These are phyloP conservation scores for Neurospora africana DNA, from an alignment of 495 filamentous ascomycete species.

Conservation along the genomic window DNA sequence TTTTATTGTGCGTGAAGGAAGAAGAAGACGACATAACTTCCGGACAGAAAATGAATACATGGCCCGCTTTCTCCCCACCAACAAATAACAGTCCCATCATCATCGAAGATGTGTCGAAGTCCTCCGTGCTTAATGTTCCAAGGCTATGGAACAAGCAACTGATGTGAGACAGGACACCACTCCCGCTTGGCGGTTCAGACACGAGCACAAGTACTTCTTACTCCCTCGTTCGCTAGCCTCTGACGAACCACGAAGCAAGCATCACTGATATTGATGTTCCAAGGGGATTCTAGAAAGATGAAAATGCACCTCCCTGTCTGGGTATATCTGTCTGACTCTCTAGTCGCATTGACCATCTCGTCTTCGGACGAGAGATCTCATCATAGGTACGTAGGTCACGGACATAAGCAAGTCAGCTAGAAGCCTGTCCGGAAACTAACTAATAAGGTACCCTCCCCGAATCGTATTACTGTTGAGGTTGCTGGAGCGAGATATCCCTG, in stretches of 20 bases:
- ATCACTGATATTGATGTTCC: neutral
- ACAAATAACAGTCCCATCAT: too few relatives aligned
- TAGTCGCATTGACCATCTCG: neutral
- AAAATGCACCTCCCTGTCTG: neutral
- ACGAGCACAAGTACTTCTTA: conserved; percentile 1
- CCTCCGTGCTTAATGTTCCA: neutral
- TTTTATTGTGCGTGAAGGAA: too few relatives aligned
- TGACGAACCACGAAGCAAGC: neutral
- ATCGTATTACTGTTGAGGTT: neutral
- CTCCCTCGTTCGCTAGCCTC: neutral
- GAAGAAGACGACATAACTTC: too few relatives aligned
- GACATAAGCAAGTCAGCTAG: neutral
- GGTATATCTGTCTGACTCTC: neutral
- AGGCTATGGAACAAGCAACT: neutral
- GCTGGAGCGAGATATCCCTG: neutral
- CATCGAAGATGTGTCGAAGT: too few relatives aligned
- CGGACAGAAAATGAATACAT: too few relatives aligned
- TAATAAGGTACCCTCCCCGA: neutral
- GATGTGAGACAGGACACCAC: neutral
- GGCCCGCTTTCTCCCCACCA: too few relatives aligned
- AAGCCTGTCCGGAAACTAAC: neutral
- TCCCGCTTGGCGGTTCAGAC: conserved; percentile 3
- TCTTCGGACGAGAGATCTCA: neutral
- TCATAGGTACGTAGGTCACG: neutral
- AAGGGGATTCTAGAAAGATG: neutral